Conservation (phyloP, 495 filamentous ascomycete genomes). For the Lophiostoma macrostomum region DNA sequence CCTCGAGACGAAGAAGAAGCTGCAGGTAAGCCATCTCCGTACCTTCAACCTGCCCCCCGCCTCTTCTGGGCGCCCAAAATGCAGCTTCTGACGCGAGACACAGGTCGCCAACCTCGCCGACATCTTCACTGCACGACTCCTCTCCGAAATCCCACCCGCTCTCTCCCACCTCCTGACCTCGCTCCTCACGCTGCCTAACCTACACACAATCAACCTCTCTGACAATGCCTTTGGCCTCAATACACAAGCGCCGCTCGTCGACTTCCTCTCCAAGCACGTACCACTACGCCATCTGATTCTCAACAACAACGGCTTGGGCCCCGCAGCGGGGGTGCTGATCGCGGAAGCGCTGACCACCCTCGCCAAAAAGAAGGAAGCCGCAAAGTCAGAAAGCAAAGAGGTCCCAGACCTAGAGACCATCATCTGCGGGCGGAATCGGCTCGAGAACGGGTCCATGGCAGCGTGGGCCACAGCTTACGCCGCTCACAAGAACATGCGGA, state of each 20-base stretch:
- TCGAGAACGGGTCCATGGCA: constrained; percentile 93
- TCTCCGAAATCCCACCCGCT: constrained; percentile 89
- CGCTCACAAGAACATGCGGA: constrained; percentile 71
- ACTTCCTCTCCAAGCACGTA: constrained; percentile 79
- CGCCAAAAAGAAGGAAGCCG: constrained; percentile 75
- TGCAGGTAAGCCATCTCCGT: constrained; percentile 69
- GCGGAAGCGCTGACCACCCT: constrained; percentile 74
- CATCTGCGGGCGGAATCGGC: constrained; percentile 89
- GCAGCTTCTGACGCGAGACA: background rate
- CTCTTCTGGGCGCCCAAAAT: background rate
- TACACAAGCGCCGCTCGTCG: constrained; percentile 54
- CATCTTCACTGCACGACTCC: constrained; percentile 92
- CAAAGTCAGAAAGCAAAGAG: constrained; percentile 51
- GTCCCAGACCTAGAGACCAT: constrained; percentile 86
- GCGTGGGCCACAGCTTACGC: constrained; percentile 87
- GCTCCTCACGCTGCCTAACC: constrained; percentile 73
- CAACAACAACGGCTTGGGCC: constrained; percentile 98
- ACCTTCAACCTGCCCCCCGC: constrained; percentile 6
- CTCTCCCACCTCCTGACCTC: constrained; percentile 80
- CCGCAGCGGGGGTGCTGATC: constrained; percentile 78
- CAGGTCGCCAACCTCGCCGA: constrained; percentile 87
- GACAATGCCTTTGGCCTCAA: constrained; percentile 98
- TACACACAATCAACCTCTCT: constrained; percentile 90
- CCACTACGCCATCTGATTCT: constrained; percentile 89
- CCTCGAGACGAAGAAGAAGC: constrained; percentile 72